phyloP scores from a whole-genome alignment of 306 rosid genomes.

The Echinosophora koreensis region DNA sequence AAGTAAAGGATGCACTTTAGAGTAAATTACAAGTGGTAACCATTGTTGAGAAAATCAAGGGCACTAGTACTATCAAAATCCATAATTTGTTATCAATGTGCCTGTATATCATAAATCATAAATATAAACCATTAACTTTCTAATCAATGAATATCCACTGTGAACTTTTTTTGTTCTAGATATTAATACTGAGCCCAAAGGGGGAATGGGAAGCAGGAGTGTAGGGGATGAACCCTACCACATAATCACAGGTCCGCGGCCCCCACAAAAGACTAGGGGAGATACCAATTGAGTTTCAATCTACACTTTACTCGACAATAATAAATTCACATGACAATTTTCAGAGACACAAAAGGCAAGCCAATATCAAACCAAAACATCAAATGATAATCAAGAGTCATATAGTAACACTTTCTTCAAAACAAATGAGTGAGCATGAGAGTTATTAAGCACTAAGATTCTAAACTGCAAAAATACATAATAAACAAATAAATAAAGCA shows the following conservation, averaged over 20 bases:
- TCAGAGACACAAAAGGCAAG: background rate
- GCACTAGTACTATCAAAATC: background rate
- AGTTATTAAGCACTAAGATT: background rate
- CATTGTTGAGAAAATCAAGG: background rate
- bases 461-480: background rate
- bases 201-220: background rate
- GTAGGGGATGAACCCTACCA: background rate
- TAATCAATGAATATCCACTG: background rate
- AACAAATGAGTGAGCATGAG: conserved; percentile 2
- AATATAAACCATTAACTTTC: background rate
- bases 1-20: background rate
- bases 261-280: background rate
- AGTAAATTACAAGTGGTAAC: background rate
- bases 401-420: background rate
- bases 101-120: background rate
- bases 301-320: background rate
- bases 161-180: background rate
- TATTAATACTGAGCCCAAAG: background rate
- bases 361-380: background rate
- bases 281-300: background rate
- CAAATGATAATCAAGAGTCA: background rate
- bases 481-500: background rate
- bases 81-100: background rate
- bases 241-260: background rate
- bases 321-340: background rate